These are phyloP conservation scores for Penicillium sp. DNA, from an alignment of 2,329 filamentous ascomycete genomes.

Conservation along the genomic window DNA sequence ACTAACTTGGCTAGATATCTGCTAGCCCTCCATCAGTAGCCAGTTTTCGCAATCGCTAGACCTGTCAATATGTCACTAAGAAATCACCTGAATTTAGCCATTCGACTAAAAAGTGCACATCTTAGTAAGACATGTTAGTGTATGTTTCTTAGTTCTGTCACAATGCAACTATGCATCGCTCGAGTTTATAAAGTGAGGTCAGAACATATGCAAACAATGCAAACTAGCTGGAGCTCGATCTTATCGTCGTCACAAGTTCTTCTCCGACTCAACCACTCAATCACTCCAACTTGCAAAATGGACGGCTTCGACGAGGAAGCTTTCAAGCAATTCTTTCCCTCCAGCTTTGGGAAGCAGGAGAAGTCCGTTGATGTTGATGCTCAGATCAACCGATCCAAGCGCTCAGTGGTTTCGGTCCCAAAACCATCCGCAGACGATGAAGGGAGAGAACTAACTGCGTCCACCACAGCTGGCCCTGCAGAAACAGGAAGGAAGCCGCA, in stretches of 20 bases:
- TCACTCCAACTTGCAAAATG: slow-evolving; percentile 25
- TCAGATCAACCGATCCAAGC: slow-evolving; percentile 74
- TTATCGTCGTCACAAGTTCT: slow-evolving; percentile 11
- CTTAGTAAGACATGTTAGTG: too few species aligned
- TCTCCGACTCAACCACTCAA: slow-evolving; percentile 4
- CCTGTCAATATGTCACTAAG: too few species aligned
- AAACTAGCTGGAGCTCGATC: slow-evolving; percentile 25
- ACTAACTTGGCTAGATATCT: too few species aligned
- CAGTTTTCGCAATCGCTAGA: background rate
- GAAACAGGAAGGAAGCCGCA: slow-evolving; percentile 23
- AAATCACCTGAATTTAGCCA: too few species aligned
- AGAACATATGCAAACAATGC: slow-evolving; percentile 20
- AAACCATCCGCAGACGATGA: slow-evolving; percentile 26
- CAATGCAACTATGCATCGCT: background rate
- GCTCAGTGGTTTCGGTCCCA: slow-evolving; percentile 45
- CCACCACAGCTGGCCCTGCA: slow-evolving; percentile 21
- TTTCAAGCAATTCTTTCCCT: slow-evolving; percentile 62
- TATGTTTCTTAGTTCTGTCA: too few species aligned
- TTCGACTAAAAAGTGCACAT: too few species aligned
- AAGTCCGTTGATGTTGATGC: slow-evolving; percentile 67
- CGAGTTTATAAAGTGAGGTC: background rate
- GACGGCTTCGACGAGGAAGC: slow-evolving; percentile 45
- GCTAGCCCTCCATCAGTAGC: too few species aligned
- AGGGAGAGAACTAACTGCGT: slow-evolving; percentile 23
- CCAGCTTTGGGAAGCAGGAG: slow-evolving; percentile 77